Evolutionary conservation across 1,284 basidiomycete species (phyloP).

Genomic region (Ustilago lituana): DNA sequence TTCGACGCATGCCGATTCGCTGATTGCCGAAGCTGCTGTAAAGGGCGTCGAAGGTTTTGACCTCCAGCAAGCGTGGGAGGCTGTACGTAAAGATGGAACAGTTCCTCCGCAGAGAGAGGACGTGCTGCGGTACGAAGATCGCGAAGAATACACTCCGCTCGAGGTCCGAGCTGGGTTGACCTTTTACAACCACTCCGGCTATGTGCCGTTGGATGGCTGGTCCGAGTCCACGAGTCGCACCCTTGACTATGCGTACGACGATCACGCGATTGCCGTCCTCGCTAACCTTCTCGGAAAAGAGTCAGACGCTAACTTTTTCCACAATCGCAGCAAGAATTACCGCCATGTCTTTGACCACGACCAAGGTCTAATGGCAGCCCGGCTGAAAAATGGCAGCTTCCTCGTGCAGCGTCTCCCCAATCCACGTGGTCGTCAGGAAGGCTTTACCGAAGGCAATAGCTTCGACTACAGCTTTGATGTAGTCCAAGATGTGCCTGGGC

Average conservation of each 20-base stretch:
- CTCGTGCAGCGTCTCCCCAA: constrained; percentile 39
- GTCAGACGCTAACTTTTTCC: constrained; percentile 72
- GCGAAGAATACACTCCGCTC: constrained; percentile 74
- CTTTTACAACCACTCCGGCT: constrained; percentile 76
- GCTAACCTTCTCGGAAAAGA: constrained; percentile 72
- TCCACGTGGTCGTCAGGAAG: constrained; percentile 76
- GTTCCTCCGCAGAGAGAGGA: constrained; percentile 65
- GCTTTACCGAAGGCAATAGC: constrained; percentile 85
- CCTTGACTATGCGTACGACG: constrained; percentile 77
- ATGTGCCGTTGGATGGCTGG: constrained; percentile 78
- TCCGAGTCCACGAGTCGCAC: constrained; percentile 65
- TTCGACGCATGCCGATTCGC: constrained; percentile 80
- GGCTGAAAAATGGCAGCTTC: constrained; percentile 73
- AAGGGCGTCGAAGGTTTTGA: constrained; percentile 76
- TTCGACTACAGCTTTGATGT: constrained; percentile 49
- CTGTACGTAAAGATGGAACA: constrained; percentile 79
- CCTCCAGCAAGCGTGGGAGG: constrained; percentile 76
- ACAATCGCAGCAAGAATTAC: constrained; percentile 72
- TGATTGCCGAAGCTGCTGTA: constrained; percentile 79
- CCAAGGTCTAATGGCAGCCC: constrained; percentile 83
- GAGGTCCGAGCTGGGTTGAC: constrained; percentile 80
- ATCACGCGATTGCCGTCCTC: constrained; percentile 77
- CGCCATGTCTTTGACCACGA: constrained; percentile 76
- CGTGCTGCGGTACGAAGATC: constrained; percentile 72
- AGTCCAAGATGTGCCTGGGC: constrained; percentile 72